Evolutionary conservation across 2,329 filamentous ascomycete species (phyloP).

Genomic region (Fusarium dimerum): DNA sequence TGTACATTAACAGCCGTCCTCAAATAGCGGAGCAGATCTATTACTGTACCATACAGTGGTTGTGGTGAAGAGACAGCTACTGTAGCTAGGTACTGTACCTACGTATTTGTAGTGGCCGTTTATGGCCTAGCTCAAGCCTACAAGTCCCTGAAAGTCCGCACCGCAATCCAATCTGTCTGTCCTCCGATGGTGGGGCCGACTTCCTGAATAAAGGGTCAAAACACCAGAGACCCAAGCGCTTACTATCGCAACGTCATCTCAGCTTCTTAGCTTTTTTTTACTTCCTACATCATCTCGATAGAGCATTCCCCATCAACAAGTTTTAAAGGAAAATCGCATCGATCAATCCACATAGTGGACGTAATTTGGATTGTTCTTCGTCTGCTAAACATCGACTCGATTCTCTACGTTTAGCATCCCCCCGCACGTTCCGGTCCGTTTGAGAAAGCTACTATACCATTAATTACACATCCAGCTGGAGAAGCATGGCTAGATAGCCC

Average conservation of each 20-base stretch:
- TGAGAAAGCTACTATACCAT: neutral
- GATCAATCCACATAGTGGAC: neutral
- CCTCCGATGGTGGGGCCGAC: slow-evolving; percentile 9
- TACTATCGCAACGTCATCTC: slow-evolving; percentile 23
- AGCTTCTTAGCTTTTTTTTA: slow-evolving; percentile 2
- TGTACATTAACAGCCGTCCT: too few relatives aligned
- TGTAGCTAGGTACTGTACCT: too few relatives aligned
- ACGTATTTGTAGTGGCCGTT: neutral
- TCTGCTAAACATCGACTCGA: slow-evolving; percentile 3
- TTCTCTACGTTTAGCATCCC: slow-evolving; percentile 9
- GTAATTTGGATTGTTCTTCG: neutral
- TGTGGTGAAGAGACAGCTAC: neutral
- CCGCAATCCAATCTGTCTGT: too few relatives aligned
- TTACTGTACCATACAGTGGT: too few relatives aligned
- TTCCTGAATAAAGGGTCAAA: too few relatives aligned
- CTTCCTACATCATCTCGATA: too few relatives aligned
- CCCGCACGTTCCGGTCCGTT: slow-evolving; percentile 20
- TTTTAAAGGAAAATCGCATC: neutral
- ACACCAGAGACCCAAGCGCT: slow-evolving; percentile 7
- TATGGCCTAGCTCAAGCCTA: neutral
- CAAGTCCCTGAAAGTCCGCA: too few relatives aligned
- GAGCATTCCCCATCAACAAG: neutral
- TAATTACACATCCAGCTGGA: neutral
- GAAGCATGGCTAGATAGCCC: slow-evolving; percentile 20
- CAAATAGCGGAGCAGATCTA: too few relatives aligned